Base-by-base conservation (phyloP, 768 basidiomycete species). In the Leccinum disarticulatum region DNA sequence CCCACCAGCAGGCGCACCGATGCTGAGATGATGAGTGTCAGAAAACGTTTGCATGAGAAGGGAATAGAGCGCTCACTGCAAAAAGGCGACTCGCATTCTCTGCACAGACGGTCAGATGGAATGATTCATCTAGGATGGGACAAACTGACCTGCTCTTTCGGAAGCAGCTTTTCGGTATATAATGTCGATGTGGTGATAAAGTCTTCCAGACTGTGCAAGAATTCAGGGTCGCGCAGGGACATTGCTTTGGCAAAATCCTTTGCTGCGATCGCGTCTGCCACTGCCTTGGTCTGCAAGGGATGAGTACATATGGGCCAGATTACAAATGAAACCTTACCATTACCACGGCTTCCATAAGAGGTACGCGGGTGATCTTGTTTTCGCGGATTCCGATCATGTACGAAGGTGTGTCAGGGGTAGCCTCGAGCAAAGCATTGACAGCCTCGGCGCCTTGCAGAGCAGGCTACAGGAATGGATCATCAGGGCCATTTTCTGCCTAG, bases 321-420 rank as follows among this genome's bases (percentile, higher is more conserved):
- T 30, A 33, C 35, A 25, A 25, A 22, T 31, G 35, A 50, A 17
- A 28, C 51, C 68, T 36, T 66, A 92, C 94, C 87, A 88, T 87
- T 48, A 85, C 84, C 17, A 99, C 97, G 55, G 97, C 96, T 60
- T 98, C 91, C 81, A 97, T 83, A 48, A 99, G 77, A 14, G 94
- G 93, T 9, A 95, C 88, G 28, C 93, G 85, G 8, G 83, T 94
- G 65, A 99, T 92, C 77, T 96, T 96, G 79, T 97, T 98, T 77
- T 98, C 95, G 63, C 85, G 84, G 41, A 97, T 81, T 25, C 97
- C 95, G 68, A 99, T 98, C 90, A 99, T 96, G 71, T 95, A 98
- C 0, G 94, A 96, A 5, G 96, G 96, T 0, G 91, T 93, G 19
- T 90, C 85, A 5, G 95, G 93, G 1, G 85, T 90, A 0, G 96